Conservation (phyloP, 2,329 filamentous ascomycete genomes). For the Xenosphaeropsis pyriputrescens region DNA sequence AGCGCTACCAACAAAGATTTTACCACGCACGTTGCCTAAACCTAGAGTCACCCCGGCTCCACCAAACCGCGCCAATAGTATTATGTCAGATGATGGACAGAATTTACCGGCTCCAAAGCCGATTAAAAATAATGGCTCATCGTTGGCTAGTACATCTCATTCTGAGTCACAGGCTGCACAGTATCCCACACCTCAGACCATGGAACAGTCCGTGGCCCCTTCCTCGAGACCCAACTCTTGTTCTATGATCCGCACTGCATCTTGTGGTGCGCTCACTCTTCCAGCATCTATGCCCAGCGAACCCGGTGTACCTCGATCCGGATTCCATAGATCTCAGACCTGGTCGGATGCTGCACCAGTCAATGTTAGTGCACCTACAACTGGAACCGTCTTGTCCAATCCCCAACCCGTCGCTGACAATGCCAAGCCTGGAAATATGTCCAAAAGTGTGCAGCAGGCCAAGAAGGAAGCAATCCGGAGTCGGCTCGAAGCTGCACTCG, state of each 20-base stretch:
- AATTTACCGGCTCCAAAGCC: conserved; percentile 6
- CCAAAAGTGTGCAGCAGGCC: conserved; percentile 6
- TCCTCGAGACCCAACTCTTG: conserved; percentile 27
- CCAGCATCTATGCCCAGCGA: conserved; percentile 33
- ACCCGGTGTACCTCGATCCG: conserved; percentile 25
- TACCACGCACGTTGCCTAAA: conserved; percentile 15
- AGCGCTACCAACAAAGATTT: conserved; percentile 21
- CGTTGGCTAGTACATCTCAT: conserved; percentile 1
- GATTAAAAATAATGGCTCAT: not conserved
- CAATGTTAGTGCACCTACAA: not conserved
- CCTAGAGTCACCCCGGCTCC: not conserved
- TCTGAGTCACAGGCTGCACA: not conserved
- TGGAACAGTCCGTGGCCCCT: conserved; percentile 1
- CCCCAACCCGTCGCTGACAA: not conserved
- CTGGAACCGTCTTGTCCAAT: not conserved
- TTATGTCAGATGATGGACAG: conserved; percentile 15
- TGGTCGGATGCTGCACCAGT: conserved; percentile 25
- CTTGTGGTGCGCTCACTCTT: conserved; percentile 15
- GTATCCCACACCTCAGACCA: not conserved
- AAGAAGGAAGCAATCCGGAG: conserved; percentile 23
- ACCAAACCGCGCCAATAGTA: conserved; percentile 8
- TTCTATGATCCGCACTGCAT: conserved; percentile 15
- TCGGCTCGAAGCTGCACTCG: conserved; percentile 48
- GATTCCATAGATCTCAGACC: conserved; percentile 24
- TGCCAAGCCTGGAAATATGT: not conserved